Conservation (phyloP, 345 rosid genomes). For the Dovyalis caffra region DNA sequence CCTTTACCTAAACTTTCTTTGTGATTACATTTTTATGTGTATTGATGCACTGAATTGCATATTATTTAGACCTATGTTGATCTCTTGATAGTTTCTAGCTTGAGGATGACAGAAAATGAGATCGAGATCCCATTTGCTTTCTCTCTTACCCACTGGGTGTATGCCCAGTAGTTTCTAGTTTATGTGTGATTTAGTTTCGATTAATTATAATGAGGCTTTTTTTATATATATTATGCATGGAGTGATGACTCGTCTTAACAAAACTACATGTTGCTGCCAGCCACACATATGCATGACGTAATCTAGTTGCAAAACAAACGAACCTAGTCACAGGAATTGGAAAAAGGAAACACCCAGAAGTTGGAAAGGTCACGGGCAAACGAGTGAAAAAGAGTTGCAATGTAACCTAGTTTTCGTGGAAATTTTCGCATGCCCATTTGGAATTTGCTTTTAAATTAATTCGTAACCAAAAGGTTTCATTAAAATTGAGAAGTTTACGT, state of each 20-base stretch:
- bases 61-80: not conserved
- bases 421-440: not conserved
- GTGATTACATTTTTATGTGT: too few species aligned
- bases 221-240: too few species aligned
- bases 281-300: not conserved
- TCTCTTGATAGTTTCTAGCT: not conserved
- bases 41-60: too few species aligned
- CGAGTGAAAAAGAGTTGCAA: not conserved
- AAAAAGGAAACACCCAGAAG: not conserved
- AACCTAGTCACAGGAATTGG: too few species aligned
- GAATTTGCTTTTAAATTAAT: not conserved
- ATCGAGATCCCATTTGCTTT: not conserved
- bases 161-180: constrained; percentile 25
- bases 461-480: not conserved
- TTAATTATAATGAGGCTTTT: too few species aligned
- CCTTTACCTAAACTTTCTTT: not conserved
- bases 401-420: constrained; percentile 4
- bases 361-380: not conserved
- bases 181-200: too few species aligned
- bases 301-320: constrained; percentile 9
- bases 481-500: not conserved
- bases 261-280: too few species aligned
- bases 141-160: constrained; percentile 12
- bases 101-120: too few species aligned
- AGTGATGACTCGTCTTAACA: too few species aligned